phyloP scores from a whole-genome alignment of 768 basidiomycete genomes.

The Boletus tomentosulus region DNA sequence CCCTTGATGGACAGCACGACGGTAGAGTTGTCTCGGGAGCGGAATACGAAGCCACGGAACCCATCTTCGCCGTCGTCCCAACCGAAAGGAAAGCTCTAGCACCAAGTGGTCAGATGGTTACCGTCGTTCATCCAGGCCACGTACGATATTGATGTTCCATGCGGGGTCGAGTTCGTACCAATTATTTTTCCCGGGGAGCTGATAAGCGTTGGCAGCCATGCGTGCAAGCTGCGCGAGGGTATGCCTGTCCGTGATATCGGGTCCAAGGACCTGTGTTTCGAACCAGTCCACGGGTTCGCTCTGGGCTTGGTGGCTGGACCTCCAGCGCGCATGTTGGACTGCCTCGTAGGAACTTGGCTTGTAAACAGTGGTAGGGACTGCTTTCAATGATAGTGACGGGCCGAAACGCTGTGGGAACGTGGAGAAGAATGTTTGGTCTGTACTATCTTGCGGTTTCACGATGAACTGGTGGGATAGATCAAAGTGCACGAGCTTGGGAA shows the following conservation, averaged over 20 bases:
- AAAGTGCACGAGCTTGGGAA: conserved; percentile 17
- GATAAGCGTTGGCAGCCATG: conserved; percentile 90
- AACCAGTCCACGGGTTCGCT: conserved; percentile 66
- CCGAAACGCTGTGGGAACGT: conserved; percentile 1
- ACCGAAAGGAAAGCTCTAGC: conserved; percentile 75
- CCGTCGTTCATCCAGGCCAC: conserved; percentile 13
- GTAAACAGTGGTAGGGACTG: conserved; percentile 50
- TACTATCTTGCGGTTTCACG: neutral
- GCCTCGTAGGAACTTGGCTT: conserved; percentile 51
- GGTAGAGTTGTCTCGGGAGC: conserved; percentile 73
- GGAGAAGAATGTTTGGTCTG: neutral
- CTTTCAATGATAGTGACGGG: conserved; percentile 34
- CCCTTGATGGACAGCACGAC: conserved; percentile 88
- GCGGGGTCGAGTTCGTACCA: conserved; percentile 79
- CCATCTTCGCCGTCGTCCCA: conserved; percentile 69
- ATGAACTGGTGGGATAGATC: conserved; percentile 18
- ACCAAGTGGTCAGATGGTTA: conserved; percentile 2
- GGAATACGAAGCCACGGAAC: conserved; percentile 88
- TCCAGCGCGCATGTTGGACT: conserved; percentile 48
- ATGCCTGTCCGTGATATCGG: conserved; percentile 74
- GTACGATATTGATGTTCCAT: conserved; percentile 58
- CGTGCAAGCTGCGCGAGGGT: conserved; percentile 80
- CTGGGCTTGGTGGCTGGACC: conserved; percentile 46
- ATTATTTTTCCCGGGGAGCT: conserved; percentile 57
- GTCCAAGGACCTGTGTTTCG: conserved; percentile 57